Evolutionary conservation across 768 basidiomycete species (phyloP).

Genomic region (Termitomyces sp.): DNA sequence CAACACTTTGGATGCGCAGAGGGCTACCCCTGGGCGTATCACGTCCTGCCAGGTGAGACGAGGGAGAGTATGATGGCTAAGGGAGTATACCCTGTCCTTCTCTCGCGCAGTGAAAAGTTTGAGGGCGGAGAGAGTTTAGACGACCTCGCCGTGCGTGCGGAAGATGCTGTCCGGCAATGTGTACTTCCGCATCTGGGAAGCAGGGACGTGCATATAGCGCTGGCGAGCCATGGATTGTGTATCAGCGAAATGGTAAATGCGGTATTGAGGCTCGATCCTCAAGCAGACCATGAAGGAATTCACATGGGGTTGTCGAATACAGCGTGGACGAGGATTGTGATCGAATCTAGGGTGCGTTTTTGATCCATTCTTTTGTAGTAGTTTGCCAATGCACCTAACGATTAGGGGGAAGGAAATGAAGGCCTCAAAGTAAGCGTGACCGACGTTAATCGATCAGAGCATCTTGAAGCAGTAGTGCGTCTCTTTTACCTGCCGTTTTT

Average conservation of each 20-base stretch:
- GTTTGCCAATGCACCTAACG: neutral
- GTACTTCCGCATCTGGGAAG: constrained; percentile 53
- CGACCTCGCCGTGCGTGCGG: constrained; percentile 55
- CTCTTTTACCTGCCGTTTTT: neutral
- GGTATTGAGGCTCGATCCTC: constrained; percentile 45
- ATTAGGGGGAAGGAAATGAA: constrained; percentile 23
- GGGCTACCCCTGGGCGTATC: constrained; percentile 47
- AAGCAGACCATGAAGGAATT: constrained; percentile 30
- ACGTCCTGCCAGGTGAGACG: constrained; percentile 23
- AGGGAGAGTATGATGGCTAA: constrained; percentile 41
- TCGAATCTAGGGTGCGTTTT: constrained; percentile 35
- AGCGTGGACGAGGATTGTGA: constrained; percentile 63
- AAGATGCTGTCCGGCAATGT: constrained; percentile 43
- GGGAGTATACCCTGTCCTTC: constrained; percentile 50
- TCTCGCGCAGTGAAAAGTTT: constrained; percentile 45
- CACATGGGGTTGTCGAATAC: constrained; percentile 59
- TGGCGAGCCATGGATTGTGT: constrained; percentile 74
- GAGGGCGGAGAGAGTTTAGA: constrained; percentile 65
- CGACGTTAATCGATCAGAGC: constrained; percentile 30
- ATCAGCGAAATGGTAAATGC: constrained; percentile 58
- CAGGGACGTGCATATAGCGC: constrained; percentile 49
- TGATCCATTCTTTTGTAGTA: neutral
- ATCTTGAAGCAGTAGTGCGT: constrained; percentile 25
- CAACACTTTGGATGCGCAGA: constrained; percentile 72
- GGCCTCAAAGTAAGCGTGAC: constrained; percentile 30